Base-by-base conservation (phyloP, 345 rosid species). In the Conringia planisiliqua region DNA sequence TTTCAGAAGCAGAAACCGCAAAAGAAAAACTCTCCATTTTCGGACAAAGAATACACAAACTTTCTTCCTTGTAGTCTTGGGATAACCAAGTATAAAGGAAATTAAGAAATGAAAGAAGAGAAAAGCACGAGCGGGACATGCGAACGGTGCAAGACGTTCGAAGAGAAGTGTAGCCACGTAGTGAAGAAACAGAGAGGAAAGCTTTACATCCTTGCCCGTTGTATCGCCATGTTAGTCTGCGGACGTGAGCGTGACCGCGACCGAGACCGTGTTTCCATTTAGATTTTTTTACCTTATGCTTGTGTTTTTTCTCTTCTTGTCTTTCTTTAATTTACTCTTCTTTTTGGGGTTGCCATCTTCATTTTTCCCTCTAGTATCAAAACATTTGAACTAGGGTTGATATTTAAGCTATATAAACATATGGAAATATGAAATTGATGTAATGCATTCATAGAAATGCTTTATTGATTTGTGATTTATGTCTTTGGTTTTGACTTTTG, bases 181-280 rank as follows among this genome's bases (percentile, higher is more conserved):
- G 90, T 85, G 74, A 90, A 88, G 87, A 90, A 85, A 82, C 96
- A 90, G 62, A 73, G 91, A 12, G 88, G 90, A 32, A 88, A 83
- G 75, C 87, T 90, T 82, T 90, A 88, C 79, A 87, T 90, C 83
- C 85, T 90, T 68, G 87, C 93, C 44, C 90, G 96, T 46, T 90
- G 96, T 83, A 80, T 90, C 29, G 89, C 93, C 16, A 84, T 90
- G 88, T 86, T 90, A 33, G 70, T 90, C 50, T 90, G 96, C 66
- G 85, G 90, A 75, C 90, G 82, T 27, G 89, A 83, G 54, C 86
- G 84, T 5, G 82, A 52, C 22, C 74, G 69, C 1, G 71, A 52
- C 70, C 58, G 84, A 10, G 65, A 68, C 64, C 63, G 57, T 42
- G 43, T 3, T 61, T 61, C 42, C 6, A 60, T 3, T 18, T 75